These are phyloP conservation scores for Manihot esculenta DNA, from an alignment of 441 rosid species.

Conservation along the genomic window DNA sequence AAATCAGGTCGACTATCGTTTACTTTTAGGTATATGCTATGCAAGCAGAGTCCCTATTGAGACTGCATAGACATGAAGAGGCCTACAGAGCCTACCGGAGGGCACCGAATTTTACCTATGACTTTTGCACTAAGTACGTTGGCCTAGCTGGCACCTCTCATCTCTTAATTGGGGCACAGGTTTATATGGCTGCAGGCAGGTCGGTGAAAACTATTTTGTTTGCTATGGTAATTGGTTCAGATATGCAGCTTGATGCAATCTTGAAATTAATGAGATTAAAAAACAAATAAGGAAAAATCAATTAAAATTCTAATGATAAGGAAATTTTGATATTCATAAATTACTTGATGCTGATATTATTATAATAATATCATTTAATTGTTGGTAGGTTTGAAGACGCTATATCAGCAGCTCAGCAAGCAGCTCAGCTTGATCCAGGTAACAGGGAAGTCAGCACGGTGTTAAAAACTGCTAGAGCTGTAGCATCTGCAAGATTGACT, in stretches of 20 bases:
- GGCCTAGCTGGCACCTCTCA: conserved; percentile 47
- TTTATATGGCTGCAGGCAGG: conserved; percentile 73
- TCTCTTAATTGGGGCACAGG: conserved; percentile 52
- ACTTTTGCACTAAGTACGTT: conserved; percentile 46
- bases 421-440: conserved; percentile 58
- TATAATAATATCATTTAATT: not conserved
- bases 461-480: conserved; percentile 47
- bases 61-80: conserved; percentile 66
- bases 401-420: conserved; percentile 53
- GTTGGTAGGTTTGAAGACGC: conserved; percentile 68
- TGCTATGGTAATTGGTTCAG: not conserved
- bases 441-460: conserved; percentile 49
- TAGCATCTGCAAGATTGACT: conserved; percentile 55
- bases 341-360: too few species aligned
- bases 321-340: too few species aligned
- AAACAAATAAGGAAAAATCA: not conserved
- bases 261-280: not conserved
- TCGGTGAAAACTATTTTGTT: conserved; percentile 23
- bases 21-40: conserved; percentile 52
- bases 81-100: conserved; percentile 52
- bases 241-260: too few species aligned
- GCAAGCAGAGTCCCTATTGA: conserved; percentile 68
- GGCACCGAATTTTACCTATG: conserved; percentile 45
- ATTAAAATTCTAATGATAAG: not conserved
- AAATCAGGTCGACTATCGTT: not conserved